Conservation (phyloP, 768 basidiomycete genomes). For the Rickenella mellea region DNA sequence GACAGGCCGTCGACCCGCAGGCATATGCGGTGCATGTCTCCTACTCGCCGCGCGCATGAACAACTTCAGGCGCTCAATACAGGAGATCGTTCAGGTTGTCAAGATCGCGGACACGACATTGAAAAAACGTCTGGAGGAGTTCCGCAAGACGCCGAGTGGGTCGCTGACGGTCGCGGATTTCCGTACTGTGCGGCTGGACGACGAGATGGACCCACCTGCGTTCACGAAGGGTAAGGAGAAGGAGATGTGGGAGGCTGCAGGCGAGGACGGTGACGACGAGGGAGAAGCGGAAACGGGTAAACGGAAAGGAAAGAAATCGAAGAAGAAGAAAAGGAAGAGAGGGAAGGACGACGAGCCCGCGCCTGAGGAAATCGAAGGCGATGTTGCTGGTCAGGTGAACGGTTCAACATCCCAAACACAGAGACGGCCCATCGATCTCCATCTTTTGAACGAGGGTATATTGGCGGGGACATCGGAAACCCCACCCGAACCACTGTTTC, state of each 20-base stretch:
- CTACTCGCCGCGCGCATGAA: constrained; percentile 97
- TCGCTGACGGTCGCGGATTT: constrained; percentile 83
- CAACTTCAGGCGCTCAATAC: constrained; percentile 85
- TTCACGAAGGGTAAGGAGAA: constrained; percentile 69
- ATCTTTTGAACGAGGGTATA: constrained; percentile 58
- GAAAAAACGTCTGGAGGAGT: constrained; percentile 89
- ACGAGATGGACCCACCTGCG: constrained; percentile 87
- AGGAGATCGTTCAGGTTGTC: constrained; percentile 97
- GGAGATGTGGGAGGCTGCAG: constrained; percentile 43
- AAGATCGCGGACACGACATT: constrained; percentile 97
- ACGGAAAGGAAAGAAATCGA: constrained; percentile 16
- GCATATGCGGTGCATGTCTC: constrained; percentile 94
- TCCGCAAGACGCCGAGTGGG: constrained; percentile 83
- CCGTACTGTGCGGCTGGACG: constrained; percentile 81
- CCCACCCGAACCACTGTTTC: constrained; percentile 25
- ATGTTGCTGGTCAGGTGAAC: constrained; percentile 9
- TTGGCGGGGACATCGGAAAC: constrained; percentile 41
- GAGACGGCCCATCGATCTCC: constrained; percentile 39
- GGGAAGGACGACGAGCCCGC: constrained; percentile 29
- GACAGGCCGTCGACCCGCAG: constrained; percentile 88
- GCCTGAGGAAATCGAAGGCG: constrained; percentile 22
- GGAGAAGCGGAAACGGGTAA: constrained; percentile 19
- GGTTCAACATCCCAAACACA: neutral
- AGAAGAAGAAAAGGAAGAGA: constrained; percentile 28
- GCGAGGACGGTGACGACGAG: constrained; percentile 24